Evolutionary conservation across 352 stramenopile genomes (phyloP), one percentile per base, ranked within the genome.

Genomic region (Peronosclerospora sorghi): DNA sequence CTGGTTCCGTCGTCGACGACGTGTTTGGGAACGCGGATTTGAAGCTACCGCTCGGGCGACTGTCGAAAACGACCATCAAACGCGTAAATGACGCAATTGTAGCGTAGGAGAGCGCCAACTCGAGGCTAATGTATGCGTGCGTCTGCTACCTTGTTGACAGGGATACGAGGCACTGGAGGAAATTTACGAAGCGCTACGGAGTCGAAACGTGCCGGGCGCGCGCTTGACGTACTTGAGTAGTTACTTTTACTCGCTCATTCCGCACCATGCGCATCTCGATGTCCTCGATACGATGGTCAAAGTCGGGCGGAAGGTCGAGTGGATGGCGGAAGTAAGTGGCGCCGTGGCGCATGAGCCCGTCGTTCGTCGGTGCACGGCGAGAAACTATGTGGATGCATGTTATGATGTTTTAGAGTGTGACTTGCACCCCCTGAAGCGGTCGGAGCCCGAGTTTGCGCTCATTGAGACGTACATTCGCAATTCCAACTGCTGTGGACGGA

Each of bases 261-360:
- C 73, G 26, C 68, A 82, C 27, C 60, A 72, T 32, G 58, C 68
- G 37, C 51, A 59, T 18, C 37, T 84, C 20, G 47, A 69, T 23
- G 46, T 67, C 5, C 81, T 86, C 32, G 73, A 86, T 54, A 78
- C 70, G 18, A 83, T 86, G 60, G 41, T 80, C 13, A 81, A 79
- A 45, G 48, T 86, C 27, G 66, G 57, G 24, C 71, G 78, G 28
- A 81, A 78, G 34, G 63, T 82, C 0, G 57, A 65, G 34, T 57
- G 76, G 20, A 73, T 86, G 58, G 59, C 64, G 54, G 64, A 70
- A 43, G 54, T 84, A 17, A 57, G 61, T 17, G 61, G 62, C 15
- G 68, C 59, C 32, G 54, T 75, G 62, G 56, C 24, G 12, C 62
- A 59, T 19, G 67, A 78, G 21, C 39, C 53, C 1, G 52, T 81